phyloP scores from a whole-genome alignment of 2,329 filamentous ascomycete species.

The Fusarium pseudonygamai region DNA sequence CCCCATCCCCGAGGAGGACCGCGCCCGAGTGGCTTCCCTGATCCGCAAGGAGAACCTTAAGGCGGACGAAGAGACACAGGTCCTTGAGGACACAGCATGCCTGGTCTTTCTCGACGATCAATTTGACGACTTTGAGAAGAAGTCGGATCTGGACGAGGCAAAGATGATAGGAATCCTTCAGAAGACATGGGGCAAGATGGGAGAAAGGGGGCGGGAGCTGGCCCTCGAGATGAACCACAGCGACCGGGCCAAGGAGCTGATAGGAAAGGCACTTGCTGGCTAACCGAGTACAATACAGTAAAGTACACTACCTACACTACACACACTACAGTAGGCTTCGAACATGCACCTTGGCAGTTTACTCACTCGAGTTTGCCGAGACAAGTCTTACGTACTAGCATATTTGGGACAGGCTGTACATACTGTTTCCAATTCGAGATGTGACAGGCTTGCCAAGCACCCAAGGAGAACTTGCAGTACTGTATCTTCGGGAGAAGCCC shows the following conservation, averaged over 20 bases:
- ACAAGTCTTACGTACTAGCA: not conserved
- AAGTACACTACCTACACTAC: not conserved
- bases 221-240: slow-evolving; percentile 74
- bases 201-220: slow-evolving; percentile 66
- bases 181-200: slow-evolving; percentile 84
- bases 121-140: slow-evolving; percentile 79
- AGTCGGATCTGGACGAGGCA: slow-evolving; percentile 73
- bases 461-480: not conserved
- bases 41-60: slow-evolving; percentile 81
- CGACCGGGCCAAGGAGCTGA: slow-evolving; percentile 67
- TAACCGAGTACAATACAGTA: slow-evolving; percentile 1
- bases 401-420: not conserved
- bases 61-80: slow-evolving; percentile 70
- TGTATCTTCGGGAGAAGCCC: not conserved
- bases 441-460: not conserved
- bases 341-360: not conserved
- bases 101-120: slow-evolving; percentile 89
- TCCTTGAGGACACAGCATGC: slow-evolving; percentile 86
- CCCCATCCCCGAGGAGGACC: slow-evolving; percentile 58
- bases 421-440: not conserved
- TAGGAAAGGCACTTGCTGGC: slow-evolving; percentile 67
- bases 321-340: not conserved
- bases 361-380: not conserved
- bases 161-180: slow-evolving; percentile 77
- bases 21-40: slow-evolving; percentile 72